Percentiles rank a stretch among this genome's conserved stretches.
These are phyloP conservation scores for Hypocrella siamensis DNA, from an alignment of 2,329 filamentous ascomycete species.

Conservation along the genomic window DNA sequence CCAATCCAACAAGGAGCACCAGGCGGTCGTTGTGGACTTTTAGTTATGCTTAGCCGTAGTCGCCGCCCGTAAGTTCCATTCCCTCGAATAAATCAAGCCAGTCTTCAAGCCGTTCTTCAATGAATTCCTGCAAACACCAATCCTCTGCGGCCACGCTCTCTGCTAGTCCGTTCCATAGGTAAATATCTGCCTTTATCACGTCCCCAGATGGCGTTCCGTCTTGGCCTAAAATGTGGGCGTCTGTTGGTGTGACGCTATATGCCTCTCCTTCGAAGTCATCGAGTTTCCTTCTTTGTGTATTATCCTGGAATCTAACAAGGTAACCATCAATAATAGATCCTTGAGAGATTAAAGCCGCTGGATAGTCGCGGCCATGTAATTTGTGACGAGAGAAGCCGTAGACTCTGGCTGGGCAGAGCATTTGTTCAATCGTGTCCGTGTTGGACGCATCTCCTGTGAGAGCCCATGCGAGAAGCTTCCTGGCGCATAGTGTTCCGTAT, in stretches of 20 bases:
- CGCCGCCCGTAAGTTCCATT: conserved; percentile 6
- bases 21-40: neutral
- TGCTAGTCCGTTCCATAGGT: conserved; percentile 12
- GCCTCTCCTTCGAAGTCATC: conserved; percentile 16
- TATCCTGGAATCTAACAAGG: conserved; percentile 8
- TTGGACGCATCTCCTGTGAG: conserved; percentile 13
- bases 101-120: conserved; percentile 10
- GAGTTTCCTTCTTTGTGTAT: conserved; percentile 14
- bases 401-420: conserved; percentile 6
- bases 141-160: conserved; percentile 5
- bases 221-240: conserved; percentile 2
- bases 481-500: conserved; percentile 13
- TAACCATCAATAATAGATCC: conserved; percentile 11
- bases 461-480: conserved; percentile 13
- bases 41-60: neutral
- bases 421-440: neutral
- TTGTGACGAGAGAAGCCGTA: conserved; percentile 4
- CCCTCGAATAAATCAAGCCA: conserved; percentile 12
- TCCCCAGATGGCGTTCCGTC: neutral
- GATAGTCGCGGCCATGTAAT: conserved; percentile 11
- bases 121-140: conserved; percentile 12
- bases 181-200: conserved; percentile 13
- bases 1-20: too few species aligned
- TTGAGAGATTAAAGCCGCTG: conserved; percentile 7
- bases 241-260: conserved; percentile 7